Conservation (phyloP, 352 stramenopile species). For the Chrysophaeum taylorii region DNA sequence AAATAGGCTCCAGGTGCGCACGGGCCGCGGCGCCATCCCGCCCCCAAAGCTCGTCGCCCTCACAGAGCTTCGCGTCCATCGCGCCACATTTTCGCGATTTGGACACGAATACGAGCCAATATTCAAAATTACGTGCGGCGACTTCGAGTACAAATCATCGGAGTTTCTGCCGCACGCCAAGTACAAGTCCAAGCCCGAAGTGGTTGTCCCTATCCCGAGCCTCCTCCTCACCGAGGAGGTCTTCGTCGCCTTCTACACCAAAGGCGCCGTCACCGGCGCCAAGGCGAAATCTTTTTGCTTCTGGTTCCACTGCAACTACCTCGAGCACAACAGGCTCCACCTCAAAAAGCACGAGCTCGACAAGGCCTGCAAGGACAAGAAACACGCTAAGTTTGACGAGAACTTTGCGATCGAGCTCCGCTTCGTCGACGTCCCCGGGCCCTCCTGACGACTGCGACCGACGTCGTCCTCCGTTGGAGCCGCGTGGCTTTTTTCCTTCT, state of each 20-base stretch:
- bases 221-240: not conserved
- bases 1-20: not conserved
- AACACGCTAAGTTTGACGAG: constrained; percentile 18
- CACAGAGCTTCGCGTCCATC: not conserved
- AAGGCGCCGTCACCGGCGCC: not conserved
- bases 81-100: not conserved
- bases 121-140: not conserved
- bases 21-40: not conserved
- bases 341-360: constrained; percentile 20
- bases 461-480: no score
- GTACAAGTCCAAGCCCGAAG: not conserved
- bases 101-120: not conserved
- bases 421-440: constrained; percentile 4
- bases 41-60: not conserved
- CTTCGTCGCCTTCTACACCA: not conserved
- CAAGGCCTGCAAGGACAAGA: constrained; percentile 29
- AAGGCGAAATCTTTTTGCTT: not conserved
- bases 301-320: constrained; percentile 1
- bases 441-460: no score
- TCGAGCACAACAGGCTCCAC: not conserved
- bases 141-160: not conserved
- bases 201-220: not conserved
- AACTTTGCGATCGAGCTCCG: constrained; percentile 20
- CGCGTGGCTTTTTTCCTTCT: no score
- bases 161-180: not conserved